Conservation (phyloP, 768 basidiomycete genomes). For the Podaxis sp. region DNA sequence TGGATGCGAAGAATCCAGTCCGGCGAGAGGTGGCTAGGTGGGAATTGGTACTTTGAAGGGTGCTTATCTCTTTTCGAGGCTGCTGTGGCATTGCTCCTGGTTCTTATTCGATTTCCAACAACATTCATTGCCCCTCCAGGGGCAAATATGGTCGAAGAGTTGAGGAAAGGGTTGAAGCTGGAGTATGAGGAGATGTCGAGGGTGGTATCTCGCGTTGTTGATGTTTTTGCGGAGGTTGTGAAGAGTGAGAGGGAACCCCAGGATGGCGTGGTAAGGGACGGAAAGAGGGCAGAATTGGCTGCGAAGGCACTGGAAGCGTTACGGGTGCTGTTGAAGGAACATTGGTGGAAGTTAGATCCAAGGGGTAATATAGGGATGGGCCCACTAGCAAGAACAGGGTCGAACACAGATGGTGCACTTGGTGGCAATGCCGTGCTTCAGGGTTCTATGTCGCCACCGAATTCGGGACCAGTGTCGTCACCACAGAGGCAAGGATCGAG, state of each 20-base stretch:
- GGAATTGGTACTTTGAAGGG: slow-evolving; percentile 36
- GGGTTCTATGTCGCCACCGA: not conserved
- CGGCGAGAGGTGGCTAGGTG: slow-evolving; percentile 1
- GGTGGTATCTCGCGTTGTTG: not conserved
- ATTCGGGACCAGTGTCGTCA: not conserved
- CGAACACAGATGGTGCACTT: not conserved
- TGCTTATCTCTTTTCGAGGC: slow-evolving; percentile 44
- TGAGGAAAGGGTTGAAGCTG: not conserved
- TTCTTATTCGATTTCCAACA: slow-evolving; percentile 30
- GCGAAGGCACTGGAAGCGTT: slow-evolving; percentile 1
- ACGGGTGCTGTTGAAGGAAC: slow-evolving; percentile 2
- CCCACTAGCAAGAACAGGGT: not conserved
- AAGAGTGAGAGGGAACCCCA: not conserved
- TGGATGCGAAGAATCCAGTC: slow-evolving; percentile 13
- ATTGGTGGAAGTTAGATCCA: slow-evolving; percentile 12
- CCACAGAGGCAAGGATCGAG: not conserved
- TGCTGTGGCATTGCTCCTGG: slow-evolving; percentile 39
- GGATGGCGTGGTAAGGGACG: not conserved
- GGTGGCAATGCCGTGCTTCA: not conserved
- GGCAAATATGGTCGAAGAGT: not conserved
- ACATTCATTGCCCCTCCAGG: not conserved
- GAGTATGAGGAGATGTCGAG: slow-evolving; percentile 8
- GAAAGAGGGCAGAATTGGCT: slow-evolving; percentile 6
- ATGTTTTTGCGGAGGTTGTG: slow-evolving; percentile 6
- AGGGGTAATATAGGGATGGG: not conserved